phyloP scores from a whole-genome alignment of 257 asterid genomes.

The Plantago major region DNA sequence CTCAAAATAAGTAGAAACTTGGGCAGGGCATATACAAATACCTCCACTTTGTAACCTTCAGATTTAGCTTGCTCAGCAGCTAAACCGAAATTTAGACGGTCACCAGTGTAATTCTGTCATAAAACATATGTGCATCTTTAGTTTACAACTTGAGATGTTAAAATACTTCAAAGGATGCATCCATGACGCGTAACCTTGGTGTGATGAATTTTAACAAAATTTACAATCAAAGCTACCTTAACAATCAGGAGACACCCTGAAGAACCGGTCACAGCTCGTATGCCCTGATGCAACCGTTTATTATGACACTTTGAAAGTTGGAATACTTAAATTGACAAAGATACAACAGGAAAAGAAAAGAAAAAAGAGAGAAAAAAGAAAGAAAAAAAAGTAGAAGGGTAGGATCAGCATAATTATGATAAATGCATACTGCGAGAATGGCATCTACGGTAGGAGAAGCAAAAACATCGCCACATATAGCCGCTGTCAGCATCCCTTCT shows the following conservation, averaged over 20 bases:
- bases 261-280: conserved; percentile 93
- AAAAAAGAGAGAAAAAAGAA: too few species aligned
- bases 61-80: conserved; percentile 98
- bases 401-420: conserved; percentile 19
- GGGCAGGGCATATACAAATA: conserved; percentile 23
- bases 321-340: conserved; percentile 11
- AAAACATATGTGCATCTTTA: neutral
- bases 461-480: conserved; percentile 96
- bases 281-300: conserved; percentile 50
- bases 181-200: too few species aligned
- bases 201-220: conserved; percentile 8
- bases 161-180: neutral
- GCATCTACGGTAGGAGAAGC: conserved; percentile 92
- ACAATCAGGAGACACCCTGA: conserved; percentile 92
- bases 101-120: conserved; percentile 88
- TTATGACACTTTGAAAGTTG: conserved; percentile 15
- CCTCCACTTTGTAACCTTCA: conserved; percentile 97
- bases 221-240: conserved; percentile 45
- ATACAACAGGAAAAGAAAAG: too few species aligned
- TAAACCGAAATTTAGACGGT: conserved; percentile 92
- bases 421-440: conserved; percentile 77
- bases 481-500: conserved; percentile 99
- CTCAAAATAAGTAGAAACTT: conserved; percentile 4
- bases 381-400: too few species aligned
- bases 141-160: neutral